Conservation (phyloP, 169 alveolate genomes). For the Cryptosporidium canis region DNA sequence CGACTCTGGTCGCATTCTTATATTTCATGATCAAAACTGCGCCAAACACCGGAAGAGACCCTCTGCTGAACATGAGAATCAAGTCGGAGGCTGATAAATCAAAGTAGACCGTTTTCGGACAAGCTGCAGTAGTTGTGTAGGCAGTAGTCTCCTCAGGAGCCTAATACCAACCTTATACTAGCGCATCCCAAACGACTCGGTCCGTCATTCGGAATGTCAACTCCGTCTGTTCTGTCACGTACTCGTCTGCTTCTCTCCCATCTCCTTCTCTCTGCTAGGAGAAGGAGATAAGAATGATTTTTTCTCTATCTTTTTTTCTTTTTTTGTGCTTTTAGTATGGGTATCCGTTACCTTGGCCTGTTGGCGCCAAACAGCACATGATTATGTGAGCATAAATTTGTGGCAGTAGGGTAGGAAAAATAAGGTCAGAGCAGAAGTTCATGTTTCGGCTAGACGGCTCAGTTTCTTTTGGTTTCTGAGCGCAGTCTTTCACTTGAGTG, state of each 20-base stretch:
- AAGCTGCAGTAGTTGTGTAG: not conserved
- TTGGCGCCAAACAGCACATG: slow-evolving; percentile 5
- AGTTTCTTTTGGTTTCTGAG: not conserved
- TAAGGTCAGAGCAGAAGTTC: not conserved
- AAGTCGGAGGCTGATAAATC: slow-evolving; percentile 59
- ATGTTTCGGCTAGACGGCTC: not conserved
- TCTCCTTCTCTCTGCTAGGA: not conserved
- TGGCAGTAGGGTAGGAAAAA: not conserved
- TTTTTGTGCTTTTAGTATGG: not conserved
- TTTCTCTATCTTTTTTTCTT: not conserved
- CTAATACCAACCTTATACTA: not conserved
- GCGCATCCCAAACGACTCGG: too few relatives aligned
- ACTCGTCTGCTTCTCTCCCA: too few relatives aligned
- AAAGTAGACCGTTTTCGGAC: not conserved
- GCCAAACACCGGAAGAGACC: slow-evolving; percentile 69
- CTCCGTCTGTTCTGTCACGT: too few relatives aligned
- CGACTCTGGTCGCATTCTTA: slow-evolving; percentile 20
- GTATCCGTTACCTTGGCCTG: too few relatives aligned
- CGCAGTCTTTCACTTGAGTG: not conserved
- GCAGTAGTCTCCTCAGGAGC: not conserved
- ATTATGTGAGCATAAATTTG: not conserved
- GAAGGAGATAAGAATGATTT: too few relatives aligned
- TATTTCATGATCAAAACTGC: slow-evolving; percentile 60
- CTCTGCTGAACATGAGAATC: slow-evolving; percentile 60
- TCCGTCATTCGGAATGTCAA: not conserved